phyloP scores from a whole-genome alignment of 2,329 filamentous ascomycete species.

The Fusarium succisae region DNA sequence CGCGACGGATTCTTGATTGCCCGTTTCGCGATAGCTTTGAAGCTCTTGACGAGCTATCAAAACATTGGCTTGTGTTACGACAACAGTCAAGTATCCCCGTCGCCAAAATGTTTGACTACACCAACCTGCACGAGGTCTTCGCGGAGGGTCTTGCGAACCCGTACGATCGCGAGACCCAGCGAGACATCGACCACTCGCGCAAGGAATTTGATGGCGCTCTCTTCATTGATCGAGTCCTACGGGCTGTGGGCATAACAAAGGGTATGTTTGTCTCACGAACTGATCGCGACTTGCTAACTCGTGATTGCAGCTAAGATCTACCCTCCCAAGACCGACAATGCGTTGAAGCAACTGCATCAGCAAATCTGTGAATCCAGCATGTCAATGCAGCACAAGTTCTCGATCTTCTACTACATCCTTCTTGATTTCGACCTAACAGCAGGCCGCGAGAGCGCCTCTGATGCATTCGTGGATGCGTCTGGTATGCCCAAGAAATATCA shows the following conservation, averaged over 20 bases:
- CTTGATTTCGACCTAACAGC: slow-evolving; percentile 73
- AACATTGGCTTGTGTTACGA: slow-evolving; percentile 1
- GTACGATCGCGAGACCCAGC: slow-evolving; percentile 68
- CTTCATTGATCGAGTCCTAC: slow-evolving; percentile 83
- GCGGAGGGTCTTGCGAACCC: slow-evolving; percentile 65
- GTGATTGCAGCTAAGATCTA: slow-evolving; percentile 68
- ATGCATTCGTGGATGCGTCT: slow-evolving; percentile 67
- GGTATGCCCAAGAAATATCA: slow-evolving; percentile 80
- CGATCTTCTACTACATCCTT: slow-evolving; percentile 84
- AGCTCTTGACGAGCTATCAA: slow-evolving; percentile 7
- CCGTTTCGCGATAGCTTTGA: slow-evolving; percentile 39
- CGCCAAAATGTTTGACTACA: slow-evolving; percentile 67
- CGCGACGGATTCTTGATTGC: slow-evolving; percentile 25
- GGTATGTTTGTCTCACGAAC: slow-evolving; percentile 55
- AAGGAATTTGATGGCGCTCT: slow-evolving; percentile 74
- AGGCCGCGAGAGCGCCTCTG: slow-evolving; percentile 60
- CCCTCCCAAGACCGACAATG: slow-evolving; percentile 75
- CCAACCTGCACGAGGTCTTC: slow-evolving; percentile 76
- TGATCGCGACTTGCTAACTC: background rate
- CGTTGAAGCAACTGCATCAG: slow-evolving; percentile 74
- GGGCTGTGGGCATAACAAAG: slow-evolving; percentile 73
- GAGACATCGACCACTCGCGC: slow-evolving; percentile 73
- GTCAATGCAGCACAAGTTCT: slow-evolving; percentile 80
- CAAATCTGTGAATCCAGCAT: slow-evolving; percentile 72
- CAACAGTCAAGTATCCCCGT: background rate